Evolutionary conservation across 2,329 filamentous ascomycete genomes (phyloP).

Genomic region (Hypoxylon rubiginosum): DNA sequence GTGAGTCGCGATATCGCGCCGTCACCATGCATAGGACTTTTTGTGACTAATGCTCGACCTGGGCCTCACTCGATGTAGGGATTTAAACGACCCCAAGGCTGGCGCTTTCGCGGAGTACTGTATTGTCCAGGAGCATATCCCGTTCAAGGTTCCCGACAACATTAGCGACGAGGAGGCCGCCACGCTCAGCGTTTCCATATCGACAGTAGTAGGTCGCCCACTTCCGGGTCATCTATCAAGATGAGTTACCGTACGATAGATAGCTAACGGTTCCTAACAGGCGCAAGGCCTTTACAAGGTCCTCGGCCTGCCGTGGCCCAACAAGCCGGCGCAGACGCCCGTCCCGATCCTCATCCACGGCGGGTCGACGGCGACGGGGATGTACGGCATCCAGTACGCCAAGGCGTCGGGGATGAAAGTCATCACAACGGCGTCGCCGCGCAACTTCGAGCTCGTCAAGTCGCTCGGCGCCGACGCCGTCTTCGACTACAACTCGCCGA

Average conservation of each 20-base stretch:
- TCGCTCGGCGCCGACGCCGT: slow-evolving; percentile 50
- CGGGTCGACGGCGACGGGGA: slow-evolving; percentile 67
- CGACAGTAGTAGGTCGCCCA: slow-evolving; percentile 55
- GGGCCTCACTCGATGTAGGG: slow-evolving; percentile 39
- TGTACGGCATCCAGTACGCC: slow-evolving; percentile 63
- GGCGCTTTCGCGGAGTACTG: slow-evolving; percentile 60
- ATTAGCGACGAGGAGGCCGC: slow-evolving; percentile 63
- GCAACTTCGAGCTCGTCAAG: slow-evolving; percentile 54
- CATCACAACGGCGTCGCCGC: slow-evolving; percentile 56
- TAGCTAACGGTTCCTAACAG: slow-evolving; percentile 42
- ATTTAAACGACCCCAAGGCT: slow-evolving; percentile 55
- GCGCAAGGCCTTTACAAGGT: slow-evolving; percentile 63
- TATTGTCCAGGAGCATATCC: slow-evolving; percentile 56
- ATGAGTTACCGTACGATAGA: background rate
- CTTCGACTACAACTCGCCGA: slow-evolving; percentile 51
- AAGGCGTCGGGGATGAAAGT: slow-evolving; percentile 58
- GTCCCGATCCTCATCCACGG: slow-evolving; percentile 61
- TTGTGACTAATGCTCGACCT: background rate
- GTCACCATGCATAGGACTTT: background rate
- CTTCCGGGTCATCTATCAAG: background rate
- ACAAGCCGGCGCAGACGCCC: slow-evolving; percentile 52
- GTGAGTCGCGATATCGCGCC: slow-evolving; percentile 37
- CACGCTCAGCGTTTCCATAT: slow-evolving; percentile 57
- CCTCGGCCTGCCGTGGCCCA: slow-evolving; percentile 62
- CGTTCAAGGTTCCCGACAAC: slow-evolving; percentile 60